Base-by-base conservation (phyloP, 345 rosid species). In the Brassica incana region DNA sequence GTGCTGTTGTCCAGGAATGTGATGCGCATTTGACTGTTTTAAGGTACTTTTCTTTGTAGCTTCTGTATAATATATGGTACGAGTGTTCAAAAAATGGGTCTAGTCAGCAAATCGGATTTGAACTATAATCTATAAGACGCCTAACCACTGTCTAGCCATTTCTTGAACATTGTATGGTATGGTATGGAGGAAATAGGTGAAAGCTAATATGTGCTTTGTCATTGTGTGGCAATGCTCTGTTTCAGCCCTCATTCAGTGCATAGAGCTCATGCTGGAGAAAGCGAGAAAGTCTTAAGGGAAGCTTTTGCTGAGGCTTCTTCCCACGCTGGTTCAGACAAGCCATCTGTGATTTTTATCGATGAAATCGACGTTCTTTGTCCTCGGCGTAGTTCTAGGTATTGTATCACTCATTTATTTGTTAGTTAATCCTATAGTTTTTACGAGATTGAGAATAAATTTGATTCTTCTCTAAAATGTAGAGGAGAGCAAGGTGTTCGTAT, bases 351-450 rank as follows among this genome's bases (percentile, higher is more conserved):
- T 77, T 93, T 95, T 29, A 90, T 92, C 11, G 98, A 95, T 83
- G 99, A 95, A 82, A 88, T 95, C 30, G 98, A 95, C 74, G 94
- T 88, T 12, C 87, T 95, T 25, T 95, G 94, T 83, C 96, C 97
- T 79, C 92, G 86, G 1, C 95, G 96, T 74, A 82, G 92, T 52
- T 52, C 20, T n/a, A 52, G 92, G 99, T 92, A 83, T 60, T 71
- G 72, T 16, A 6, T 58, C 72, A 62, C 27, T 25, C 61, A 35
- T 2, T 5, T 52, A 14, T 65, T 38, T 27, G 35, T 16, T 67
- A 65, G 63, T 52, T 62, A 66, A 56, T 54, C 8, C 8, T 35
- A 48, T 35, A 15, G 4, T 18, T 14, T 23, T 23, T 23, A 23
- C 25, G 25, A 23, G 25, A 23, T 23, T 23, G 25, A 23, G 25